Conservation (phyloP, 148 eudicot genomes). For the Chenopodium suecicum region DNA sequence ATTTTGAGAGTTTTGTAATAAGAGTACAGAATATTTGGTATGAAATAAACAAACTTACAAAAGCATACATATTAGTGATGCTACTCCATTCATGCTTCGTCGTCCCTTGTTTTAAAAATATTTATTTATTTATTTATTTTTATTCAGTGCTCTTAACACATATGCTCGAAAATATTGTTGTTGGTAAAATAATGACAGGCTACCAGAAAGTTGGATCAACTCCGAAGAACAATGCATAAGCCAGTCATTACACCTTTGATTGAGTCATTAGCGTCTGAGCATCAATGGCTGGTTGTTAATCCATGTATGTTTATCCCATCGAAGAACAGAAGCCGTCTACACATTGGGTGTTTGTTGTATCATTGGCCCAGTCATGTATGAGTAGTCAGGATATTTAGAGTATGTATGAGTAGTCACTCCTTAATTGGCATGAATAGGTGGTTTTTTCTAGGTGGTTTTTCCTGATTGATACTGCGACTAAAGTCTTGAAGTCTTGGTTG, state of each 20-base stretch:
- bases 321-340: not conserved
- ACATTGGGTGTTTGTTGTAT: not conserved
- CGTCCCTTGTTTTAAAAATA: no score
- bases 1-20: no score
- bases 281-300: not conserved
- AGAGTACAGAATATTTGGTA: no score
- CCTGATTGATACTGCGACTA: not conserved
- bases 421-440: no score
- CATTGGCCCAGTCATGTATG: not conserved
- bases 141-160: not conserved
- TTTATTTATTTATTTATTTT: no score
- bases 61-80: no score
- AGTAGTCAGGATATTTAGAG: no score
- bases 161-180: not conserved
- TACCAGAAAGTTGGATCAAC: not conserved
- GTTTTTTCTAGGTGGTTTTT: no score
- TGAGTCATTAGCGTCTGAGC: not conserved
- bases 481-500: not conserved
- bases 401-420: no score
- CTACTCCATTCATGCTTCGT: no score
- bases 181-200: not conserved
- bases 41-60: no score
- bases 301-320: not conserved
- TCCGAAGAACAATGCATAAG: not conserved
- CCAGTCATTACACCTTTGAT: not conserved